phyloP scores from a whole-genome alignment of 2,329 filamentous ascomycete genomes.

The Zymoseptoria pseudotritici region DNA sequence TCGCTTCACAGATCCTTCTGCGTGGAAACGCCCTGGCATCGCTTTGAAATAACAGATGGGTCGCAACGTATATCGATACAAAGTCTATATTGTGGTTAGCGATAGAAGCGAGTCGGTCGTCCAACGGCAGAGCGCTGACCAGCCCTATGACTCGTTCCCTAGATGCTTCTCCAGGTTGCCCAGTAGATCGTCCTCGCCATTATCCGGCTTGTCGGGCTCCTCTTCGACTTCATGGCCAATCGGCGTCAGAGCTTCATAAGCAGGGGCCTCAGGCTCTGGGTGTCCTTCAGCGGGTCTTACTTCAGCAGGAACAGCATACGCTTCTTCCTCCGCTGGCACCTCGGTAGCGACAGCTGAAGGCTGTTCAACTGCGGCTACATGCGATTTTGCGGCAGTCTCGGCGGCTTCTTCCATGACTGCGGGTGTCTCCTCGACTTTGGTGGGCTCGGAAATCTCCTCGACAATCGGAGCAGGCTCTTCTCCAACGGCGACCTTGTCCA shows the following conservation, averaged over 20 bases:
- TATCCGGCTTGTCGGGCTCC: conserved; percentile 13
- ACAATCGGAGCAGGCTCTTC: neutral
- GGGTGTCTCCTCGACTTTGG: neutral
- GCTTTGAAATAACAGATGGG: no score
- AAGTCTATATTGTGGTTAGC: neutral
- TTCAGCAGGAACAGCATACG: neutral
- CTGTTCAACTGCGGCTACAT: conserved; percentile 1
- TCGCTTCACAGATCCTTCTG: no score
- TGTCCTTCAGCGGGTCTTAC: neutral
- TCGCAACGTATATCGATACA: neutral
- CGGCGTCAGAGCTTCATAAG: neutral
- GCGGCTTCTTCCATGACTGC: neutral
- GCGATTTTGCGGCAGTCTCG: neutral
- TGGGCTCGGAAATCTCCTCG: neutral
- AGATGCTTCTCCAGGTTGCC: conserved; percentile 25
- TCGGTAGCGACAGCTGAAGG: conserved; percentile 2
- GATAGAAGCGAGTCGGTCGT: neutral
- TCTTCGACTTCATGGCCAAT: conserved; percentile 3
- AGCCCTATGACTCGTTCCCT: conserved; percentile 1
- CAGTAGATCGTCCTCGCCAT: conserved; percentile 24
- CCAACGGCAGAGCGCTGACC: neutral
- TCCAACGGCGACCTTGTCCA: neutral
- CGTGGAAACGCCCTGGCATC: no score
- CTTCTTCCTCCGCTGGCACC: neutral
- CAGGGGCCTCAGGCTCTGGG: neutral